Conservation (phyloP, 805 yeast species). For the Alloascoidea africana region DNA sequence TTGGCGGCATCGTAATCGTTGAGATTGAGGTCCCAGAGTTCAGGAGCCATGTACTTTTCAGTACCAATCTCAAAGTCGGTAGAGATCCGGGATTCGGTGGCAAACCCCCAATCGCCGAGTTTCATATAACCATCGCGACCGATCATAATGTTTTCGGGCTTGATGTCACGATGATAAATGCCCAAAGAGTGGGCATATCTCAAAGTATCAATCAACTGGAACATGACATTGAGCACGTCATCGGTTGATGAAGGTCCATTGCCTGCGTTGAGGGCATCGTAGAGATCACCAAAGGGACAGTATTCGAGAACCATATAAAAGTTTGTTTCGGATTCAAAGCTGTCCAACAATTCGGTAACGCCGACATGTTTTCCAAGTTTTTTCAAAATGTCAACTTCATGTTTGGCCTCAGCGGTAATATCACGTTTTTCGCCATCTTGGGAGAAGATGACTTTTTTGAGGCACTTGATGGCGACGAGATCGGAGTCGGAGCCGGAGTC, state of each 20-base stretch:
- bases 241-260: constrained; percentile 14
- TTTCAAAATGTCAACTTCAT: no score
- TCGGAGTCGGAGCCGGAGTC: no score
- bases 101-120: constrained; percentile 89
- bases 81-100: constrained; percentile 30
- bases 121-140: constrained; percentile 51
- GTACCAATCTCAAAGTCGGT: constrained; percentile 77
- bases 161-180: constrained; percentile 74
- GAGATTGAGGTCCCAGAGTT: constrained; percentile 34
- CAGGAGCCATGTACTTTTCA: constrained; percentile 93
- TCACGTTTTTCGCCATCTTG: no score
- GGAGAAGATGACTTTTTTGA: no score
- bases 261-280: constrained; percentile 9
- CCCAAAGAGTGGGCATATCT: constrained; percentile 34
- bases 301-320: constrained; percentile 6
- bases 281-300: not conserved
- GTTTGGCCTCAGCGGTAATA: no score
- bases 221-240: constrained; percentile 6
- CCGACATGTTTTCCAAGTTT: constrained; percentile 32
- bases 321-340: constrained; percentile 36
- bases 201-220: not conserved
- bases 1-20: constrained; percentile 64
- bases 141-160: constrained; percentile 66
- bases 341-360: constrained; percentile 42
- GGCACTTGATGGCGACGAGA: constrained; percentile 85